Base-by-base conservation (phyloP, 805 yeast genomes). In the Kodamaea nitidulidarum region DNA sequence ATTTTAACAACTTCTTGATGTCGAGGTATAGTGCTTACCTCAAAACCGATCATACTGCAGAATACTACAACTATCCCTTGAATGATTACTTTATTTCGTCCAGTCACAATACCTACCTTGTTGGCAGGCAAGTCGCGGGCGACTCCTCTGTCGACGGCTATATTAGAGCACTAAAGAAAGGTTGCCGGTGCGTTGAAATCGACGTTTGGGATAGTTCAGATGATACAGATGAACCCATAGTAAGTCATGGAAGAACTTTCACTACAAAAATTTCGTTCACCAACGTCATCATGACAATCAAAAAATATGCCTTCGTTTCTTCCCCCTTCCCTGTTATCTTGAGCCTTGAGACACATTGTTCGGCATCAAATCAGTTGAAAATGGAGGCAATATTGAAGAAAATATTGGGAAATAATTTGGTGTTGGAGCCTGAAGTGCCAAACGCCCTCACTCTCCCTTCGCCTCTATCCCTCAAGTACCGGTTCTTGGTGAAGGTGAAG, bases 161-260 rank as follows among this genome's bases (percentile, higher is more conserved):
- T 50, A 80, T 88, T 12, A 76, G 84, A 36, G 93, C 87, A 0
- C 64, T 93, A 35, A 96, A 88, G 56, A 75, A 88, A 39, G 98
- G 98, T 1, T 93, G 98, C 52, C 70, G 96, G 32, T 90, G 96
- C 46, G 71, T 93, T n/a, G 99, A 93, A 54, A 79, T 93, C 29
- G 99, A 93, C 59, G 71, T 93, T 15, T 93, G 98, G 98, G 96
- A 91, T 63, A 68, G 68, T 10, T 43, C 41, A 10, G 85, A 82
- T 15, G 58, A 44, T n/a, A 26, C 14, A 8, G 35, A 46, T 9
- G 60, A 55, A 10, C 98, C 98, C 0, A 76, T 86, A 0, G 96
- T 93, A 0, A 83, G 84, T 20, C 99, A 93, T 60, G 98, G 98
- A 0, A 65, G 82, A 35, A 78, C 95, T 0, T 76, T 93, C 45